phyloP scores from a whole-genome alignment of 2,329 filamentous ascomycete genomes.

The Pyrenophora graminea region DNA sequence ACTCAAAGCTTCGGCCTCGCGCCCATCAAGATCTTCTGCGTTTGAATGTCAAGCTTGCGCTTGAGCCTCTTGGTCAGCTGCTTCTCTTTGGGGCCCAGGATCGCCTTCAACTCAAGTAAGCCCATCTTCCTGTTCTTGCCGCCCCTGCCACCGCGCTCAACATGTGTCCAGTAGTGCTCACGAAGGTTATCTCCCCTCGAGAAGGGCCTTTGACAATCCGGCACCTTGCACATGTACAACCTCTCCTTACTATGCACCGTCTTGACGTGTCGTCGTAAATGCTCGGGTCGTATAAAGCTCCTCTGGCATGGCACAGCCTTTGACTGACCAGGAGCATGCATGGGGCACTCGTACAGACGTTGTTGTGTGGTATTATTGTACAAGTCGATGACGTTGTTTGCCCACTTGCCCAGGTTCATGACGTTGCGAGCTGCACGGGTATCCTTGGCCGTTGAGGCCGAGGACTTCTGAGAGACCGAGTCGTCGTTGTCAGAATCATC shows the following conservation, averaged over 20 bases:
- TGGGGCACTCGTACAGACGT: conserved; percentile 16
- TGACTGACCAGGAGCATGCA: neutral
- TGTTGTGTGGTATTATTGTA: too few relatives aligned
- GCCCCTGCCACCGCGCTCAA: conserved; percentile 20
- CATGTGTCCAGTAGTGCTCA: conserved; percentile 34
- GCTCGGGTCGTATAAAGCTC: conserved; percentile 25
- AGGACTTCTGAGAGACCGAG: too few relatives aligned
- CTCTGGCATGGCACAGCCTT: conserved; percentile 7
- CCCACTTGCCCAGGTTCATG: too few relatives aligned
- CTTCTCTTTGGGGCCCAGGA: conserved; percentile 24
- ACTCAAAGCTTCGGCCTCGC: neutral
- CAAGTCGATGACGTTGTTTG: too few relatives aligned
- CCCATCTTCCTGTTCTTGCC: conserved; percentile 27
- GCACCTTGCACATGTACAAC: conserved; percentile 18
- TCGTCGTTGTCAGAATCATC: too few relatives aligned
- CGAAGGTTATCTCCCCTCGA: conserved; percentile 30
- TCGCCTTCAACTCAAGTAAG: conserved; percentile 17
- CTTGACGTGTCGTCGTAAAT: conserved; percentile 28
- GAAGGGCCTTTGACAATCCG: conserved; percentile 18
- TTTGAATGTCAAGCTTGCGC: conserved; percentile 4
- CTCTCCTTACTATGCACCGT: conserved; percentile 18
- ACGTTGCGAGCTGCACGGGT: too few relatives aligned
- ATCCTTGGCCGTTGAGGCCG: too few relatives aligned
- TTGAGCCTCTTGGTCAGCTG: conserved; percentile 20
- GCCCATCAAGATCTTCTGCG: neutral